These are phyloP conservation scores for Cladophialophora chaetospira DNA, from an alignment of 2,329 filamentous ascomycete genomes.

Conservation along the genomic window DNA sequence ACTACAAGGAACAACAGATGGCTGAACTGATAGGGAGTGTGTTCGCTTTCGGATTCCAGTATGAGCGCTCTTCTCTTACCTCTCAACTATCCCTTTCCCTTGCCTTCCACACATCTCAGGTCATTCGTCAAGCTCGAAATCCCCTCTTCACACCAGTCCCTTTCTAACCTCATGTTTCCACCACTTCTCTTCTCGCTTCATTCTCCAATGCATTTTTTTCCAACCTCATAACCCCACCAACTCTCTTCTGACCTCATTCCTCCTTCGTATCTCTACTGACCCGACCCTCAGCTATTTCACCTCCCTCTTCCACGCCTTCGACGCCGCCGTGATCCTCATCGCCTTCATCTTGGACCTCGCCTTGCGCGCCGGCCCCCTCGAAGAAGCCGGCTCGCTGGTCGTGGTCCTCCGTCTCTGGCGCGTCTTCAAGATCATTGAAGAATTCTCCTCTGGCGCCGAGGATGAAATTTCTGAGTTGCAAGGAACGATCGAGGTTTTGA, in stretches of 20 bases:
- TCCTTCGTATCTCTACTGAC: too few relatives aligned
- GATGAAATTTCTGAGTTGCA: constrained; percentile 64
- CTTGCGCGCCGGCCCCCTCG: constrained; percentile 59
- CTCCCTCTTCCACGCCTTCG: constrained; percentile 64
- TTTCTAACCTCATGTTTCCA: not conserved
- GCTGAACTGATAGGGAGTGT: constrained; percentile 61
- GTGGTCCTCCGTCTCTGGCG: constrained; percentile 68
- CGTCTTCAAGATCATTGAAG: constrained; percentile 70
- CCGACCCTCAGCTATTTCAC: constrained; percentile 53
- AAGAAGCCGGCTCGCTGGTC: constrained; percentile 65
- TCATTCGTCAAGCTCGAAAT: too few relatives aligned
- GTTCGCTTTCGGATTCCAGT: constrained; percentile 64
- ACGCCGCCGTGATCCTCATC: constrained; percentile 62
- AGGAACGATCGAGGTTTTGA: constrained; percentile 50
- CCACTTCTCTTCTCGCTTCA: not conserved
- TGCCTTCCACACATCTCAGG: too few relatives aligned
- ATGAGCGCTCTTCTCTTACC: constrained; percentile 32
- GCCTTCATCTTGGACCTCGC: constrained; percentile 66
- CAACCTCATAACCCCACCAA: not conserved
- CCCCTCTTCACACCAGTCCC: not conserved
- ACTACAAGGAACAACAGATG: constrained; percentile 40
- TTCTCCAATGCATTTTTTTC: too few relatives aligned
- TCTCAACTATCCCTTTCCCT: not conserved
- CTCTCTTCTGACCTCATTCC: not conserved
- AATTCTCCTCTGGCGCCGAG: constrained; percentile 63